phyloP scores from a whole-genome alignment of 176 grass and related monocot species.

The Aegilops sharonensis region DNA sequence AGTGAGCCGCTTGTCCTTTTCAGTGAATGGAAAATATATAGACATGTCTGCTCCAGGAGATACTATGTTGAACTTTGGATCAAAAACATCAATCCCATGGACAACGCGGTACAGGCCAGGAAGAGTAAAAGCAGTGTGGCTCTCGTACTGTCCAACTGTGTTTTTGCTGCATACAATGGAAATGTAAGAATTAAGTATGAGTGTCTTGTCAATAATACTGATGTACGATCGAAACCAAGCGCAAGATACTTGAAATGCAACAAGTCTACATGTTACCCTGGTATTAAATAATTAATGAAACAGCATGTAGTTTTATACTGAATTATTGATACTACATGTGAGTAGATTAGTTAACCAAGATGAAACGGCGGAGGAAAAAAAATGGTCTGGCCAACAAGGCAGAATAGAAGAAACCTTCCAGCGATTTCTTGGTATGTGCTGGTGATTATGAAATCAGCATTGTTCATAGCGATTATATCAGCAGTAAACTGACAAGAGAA shows the following conservation, averaged over 20 bases:
- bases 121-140: constrained; percentile 82
- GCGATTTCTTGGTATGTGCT: constrained; percentile 99
- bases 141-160: constrained; percentile 95
- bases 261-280: background rate
- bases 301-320: background rate
- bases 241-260: constrained; percentile 14
- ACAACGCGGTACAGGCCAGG: constrained; percentile 82
- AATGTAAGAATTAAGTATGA: constrained; percentile 2
- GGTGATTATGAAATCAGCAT: constrained; percentile 98
- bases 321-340: no score
- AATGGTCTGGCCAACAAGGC: background rate
- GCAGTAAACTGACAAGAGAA: constrained; percentile 99
- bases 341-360: background rate
- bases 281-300: constrained; percentile 22
- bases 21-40: constrained; percentile 86
- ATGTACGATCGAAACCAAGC: background rate
- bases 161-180: constrained; percentile 67
- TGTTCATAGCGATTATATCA: constrained; percentile 94
- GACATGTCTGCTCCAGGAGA: constrained; percentile 92
- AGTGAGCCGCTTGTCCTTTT: constrained; percentile 74
- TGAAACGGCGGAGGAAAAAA: background rate
- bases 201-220: background rate
- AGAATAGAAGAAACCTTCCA: constrained; percentile 71
- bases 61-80: constrained; percentile 97
- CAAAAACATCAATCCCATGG: constrained; percentile 96